These are phyloP conservation scores for Fistulinella prunicolor DNA, from an alignment of 768 basidiomycete genomes.

Conservation along the genomic window DNA sequence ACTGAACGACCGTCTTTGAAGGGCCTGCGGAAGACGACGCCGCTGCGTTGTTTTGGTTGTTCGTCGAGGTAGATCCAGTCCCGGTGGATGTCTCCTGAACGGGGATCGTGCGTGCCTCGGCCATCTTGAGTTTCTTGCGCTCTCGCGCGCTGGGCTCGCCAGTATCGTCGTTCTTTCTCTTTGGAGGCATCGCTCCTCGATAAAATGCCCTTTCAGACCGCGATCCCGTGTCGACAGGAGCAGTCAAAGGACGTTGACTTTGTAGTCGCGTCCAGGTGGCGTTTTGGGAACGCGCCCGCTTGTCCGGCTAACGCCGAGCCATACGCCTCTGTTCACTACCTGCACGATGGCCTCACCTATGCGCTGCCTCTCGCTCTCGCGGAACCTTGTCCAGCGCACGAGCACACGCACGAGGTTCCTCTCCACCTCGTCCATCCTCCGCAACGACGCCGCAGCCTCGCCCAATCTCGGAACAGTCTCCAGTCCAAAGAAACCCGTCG, in stretches of 20 bases:
- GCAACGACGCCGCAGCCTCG: slow-evolving; percentile 39
- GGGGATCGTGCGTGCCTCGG: slow-evolving; percentile 61
- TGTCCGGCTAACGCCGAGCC: slow-evolving; percentile 26
- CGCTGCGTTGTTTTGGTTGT: slow-evolving; percentile 27
- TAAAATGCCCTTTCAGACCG: no score
- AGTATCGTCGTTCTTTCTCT: slow-evolving; percentile 36
- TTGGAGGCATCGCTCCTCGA: slow-evolving; percentile 35
- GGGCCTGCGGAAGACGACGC: slow-evolving; percentile 32
- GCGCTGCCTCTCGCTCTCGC: slow-evolving; percentile 26
- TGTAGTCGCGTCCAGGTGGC: no score
- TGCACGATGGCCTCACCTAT: slow-evolving; percentile 37
- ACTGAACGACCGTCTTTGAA: slow-evolving; percentile 36
- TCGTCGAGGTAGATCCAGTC: slow-evolving; percentile 8
- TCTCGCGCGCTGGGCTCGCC: slow-evolving; percentile 41
- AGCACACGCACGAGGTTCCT: slow-evolving; percentile 34
- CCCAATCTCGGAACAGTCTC: slow-evolving; percentile 55
- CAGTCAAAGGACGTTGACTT: no score
- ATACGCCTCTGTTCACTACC: slow-evolving; percentile 1
- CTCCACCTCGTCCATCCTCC: slow-evolving; percentile 41
- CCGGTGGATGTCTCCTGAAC: slow-evolving; percentile 43
- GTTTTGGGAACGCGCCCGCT: no score
- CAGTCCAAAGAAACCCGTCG: slow-evolving; percentile 70
- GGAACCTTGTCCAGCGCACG: slow-evolving; percentile 15
- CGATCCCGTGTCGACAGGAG: no score
- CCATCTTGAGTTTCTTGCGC: slow-evolving; percentile 68